A percentile compares a stretch with the other conserved stretches of the same genome.
Conservation (phyloP, 768 basidiomycete genomes). For the Vishniacozyma victoriae region DNA sequence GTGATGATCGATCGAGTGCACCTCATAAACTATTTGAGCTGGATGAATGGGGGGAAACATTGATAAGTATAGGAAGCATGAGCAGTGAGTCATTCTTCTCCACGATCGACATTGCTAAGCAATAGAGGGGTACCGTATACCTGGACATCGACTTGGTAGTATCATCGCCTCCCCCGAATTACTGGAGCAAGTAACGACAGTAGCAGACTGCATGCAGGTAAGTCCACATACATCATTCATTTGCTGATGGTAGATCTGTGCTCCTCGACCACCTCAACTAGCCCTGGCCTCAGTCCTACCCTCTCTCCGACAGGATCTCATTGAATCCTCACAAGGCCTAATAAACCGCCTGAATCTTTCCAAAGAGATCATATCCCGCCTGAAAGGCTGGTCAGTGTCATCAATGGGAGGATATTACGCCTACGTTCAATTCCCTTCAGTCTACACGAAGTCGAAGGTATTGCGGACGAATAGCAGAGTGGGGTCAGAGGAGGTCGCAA, state of each 20-base stretch:
- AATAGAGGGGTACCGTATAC: slow-evolving; percentile 48
- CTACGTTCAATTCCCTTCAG: slow-evolving; percentile 54
- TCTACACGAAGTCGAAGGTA: slow-evolving; percentile 20
- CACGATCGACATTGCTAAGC: not conserved
- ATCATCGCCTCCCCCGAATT: slow-evolving; percentile 60
- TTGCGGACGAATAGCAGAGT: too few relatives aligned
- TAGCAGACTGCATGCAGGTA: slow-evolving; percentile 69
- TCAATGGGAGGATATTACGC: slow-evolving; percentile 71
- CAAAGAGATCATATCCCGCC: slow-evolving; percentile 50
- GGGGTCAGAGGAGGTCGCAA: slow-evolving; percentile 55
- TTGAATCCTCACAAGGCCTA: slow-evolving; percentile 53
- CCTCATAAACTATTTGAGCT: slow-evolving; percentile 44
- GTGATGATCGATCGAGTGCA: slow-evolving; percentile 14
- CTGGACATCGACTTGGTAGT: slow-evolving; percentile 72
- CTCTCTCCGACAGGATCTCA: slow-evolving; percentile 55
- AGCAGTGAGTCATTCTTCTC: slow-evolving; percentile 57
- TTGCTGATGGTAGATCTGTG: slow-evolving; percentile 53
- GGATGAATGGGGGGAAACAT: slow-evolving; percentile 57
- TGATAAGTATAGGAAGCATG: slow-evolving; percentile 72
- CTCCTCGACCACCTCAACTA: slow-evolving; percentile 66
- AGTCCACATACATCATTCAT: slow-evolving; percentile 11
- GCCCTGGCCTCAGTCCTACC: slow-evolving; percentile 59
- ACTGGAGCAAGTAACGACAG: slow-evolving; percentile 54
- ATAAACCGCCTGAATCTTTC: slow-evolving; percentile 58
- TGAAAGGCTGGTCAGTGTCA: slow-evolving; percentile 58